Conservation (phyloP, 441 rosid species). For the Cnidoscolus chayamansa region DNA sequence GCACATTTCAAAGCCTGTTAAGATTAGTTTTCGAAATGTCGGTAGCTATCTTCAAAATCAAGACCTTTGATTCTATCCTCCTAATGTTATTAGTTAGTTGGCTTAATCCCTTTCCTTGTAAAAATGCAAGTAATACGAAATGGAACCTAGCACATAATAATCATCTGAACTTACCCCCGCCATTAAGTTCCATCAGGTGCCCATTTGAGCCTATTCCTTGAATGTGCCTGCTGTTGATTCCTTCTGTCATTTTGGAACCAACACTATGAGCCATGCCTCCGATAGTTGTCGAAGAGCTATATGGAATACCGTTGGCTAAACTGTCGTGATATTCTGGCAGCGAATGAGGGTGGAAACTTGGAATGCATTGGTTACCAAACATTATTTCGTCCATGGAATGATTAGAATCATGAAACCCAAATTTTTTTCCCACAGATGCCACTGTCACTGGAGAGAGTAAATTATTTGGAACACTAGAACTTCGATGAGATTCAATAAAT, state of each 20-base stretch:
- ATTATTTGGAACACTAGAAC: slow-evolving; percentile 50
- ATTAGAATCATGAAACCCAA: slow-evolving; percentile 36
- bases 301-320: slow-evolving; percentile 34
- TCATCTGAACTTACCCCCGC: slow-evolving; percentile 62
- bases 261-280: slow-evolving; percentile 45
- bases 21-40: no score
- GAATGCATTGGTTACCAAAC: slow-evolving; percentile 34
- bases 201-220: slow-evolving; percentile 58
- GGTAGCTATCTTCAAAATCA: background rate
- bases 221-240: slow-evolving; percentile 51
- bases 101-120: background rate
- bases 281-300: slow-evolving; percentile 41
- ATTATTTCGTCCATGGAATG: slow-evolving; percentile 36
- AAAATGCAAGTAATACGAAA: slow-evolving; percentile 4
- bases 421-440: slow-evolving; percentile 40
- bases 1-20: no score
- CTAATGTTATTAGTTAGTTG: background rate
- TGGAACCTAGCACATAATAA: slow-evolving; percentile 21
- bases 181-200: slow-evolving; percentile 52
- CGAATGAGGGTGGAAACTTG: slow-evolving; percentile 51
- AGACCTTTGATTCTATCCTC: background rate
- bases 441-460: slow-evolving; percentile 40
- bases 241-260: slow-evolving; percentile 57
- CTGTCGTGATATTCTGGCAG: slow-evolving; percentile 54
- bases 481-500: slow-evolving; percentile 37